These are phyloP conservation scores for Solanum bulbocastanum DNA, from an alignment of 257 asterid species.

Conservation along the genomic window DNA sequence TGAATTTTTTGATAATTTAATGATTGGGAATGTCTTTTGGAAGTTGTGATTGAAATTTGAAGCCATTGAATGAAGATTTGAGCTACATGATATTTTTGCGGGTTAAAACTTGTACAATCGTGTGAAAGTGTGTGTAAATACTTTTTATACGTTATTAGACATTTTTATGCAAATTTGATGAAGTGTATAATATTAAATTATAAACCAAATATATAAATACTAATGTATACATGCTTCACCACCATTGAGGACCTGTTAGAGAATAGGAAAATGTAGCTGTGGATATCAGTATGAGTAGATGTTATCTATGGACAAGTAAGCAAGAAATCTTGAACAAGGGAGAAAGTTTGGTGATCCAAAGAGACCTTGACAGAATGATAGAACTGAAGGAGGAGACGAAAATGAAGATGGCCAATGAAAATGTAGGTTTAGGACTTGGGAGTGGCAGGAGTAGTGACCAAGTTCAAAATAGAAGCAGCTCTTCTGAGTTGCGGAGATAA, in stretches of 20 bases:
- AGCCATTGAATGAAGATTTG: not conserved
- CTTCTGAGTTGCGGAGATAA: conserved; percentile 56
- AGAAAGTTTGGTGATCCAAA: conserved; percentile 27
- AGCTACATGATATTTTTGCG: not conserved
- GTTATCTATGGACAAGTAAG: not conserved
- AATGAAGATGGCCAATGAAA: conserved; percentile 26
- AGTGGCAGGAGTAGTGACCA: conserved; percentile 64
- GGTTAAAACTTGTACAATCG: not conserved
- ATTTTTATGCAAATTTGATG: not conserved
- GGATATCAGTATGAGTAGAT: not conserved
- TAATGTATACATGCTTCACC: not conserved
- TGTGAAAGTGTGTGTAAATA: not conserved
- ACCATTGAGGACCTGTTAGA: not conserved
- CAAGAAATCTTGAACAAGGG: conserved; percentile 27
- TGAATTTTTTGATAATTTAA: not conserved
- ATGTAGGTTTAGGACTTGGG: conserved; percentile 65
- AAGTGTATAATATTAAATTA: not conserved
- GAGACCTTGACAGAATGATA: conserved; percentile 52
- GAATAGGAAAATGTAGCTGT: not conserved
- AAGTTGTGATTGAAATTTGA: not conserved
- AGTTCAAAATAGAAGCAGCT: conserved; percentile 61
- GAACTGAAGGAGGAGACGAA: conserved; percentile 57
- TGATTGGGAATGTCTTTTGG: not conserved
- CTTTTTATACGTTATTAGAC: not conserved
- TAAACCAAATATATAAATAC: not conserved